Evolutionary conservation across 805 yeast species (phyloP).

Genomic region (Barnettozyma siamensis): DNA sequence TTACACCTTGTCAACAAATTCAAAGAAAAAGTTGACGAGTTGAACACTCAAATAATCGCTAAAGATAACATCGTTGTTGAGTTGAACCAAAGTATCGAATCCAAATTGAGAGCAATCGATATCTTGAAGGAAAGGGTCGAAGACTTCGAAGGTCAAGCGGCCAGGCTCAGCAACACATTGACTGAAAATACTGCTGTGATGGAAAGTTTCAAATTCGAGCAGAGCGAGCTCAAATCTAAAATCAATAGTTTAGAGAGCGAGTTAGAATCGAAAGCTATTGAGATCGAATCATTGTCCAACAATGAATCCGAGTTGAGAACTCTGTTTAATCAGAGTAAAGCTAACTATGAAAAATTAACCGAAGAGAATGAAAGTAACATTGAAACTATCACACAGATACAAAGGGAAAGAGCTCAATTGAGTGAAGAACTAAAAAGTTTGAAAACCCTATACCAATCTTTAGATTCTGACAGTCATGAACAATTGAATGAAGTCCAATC

Average conservation of each 20-base stretch:
- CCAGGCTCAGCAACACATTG: conserved; percentile 6
- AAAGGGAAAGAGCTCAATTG: not conserved
- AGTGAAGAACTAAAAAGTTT: not conserved
- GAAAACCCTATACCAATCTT: not conserved
- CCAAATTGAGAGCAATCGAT: conserved; percentile 16
- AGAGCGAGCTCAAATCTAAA: not conserved
- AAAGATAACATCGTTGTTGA: conserved; percentile 9
- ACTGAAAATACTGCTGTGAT: conserved; percentile 11
- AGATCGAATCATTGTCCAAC: not conserved
- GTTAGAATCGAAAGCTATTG: not conserved
- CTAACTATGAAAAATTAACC: not conserved
- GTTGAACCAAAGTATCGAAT: conserved; percentile 10
- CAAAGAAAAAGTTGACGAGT: conserved; percentile 16
- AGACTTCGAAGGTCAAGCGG: conserved; percentile 18
- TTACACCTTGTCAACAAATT: conserved; percentile 17
- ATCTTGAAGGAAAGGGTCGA: conserved; percentile 10
- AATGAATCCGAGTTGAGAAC: not conserved
- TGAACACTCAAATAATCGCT: conserved; percentile 8
- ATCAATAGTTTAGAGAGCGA: not conserved
- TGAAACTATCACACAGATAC: not conserved
- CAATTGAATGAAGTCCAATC: conserved; percentile 1
- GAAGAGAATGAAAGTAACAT: not conserved
- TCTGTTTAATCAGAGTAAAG: too few relatives aligned
- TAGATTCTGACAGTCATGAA: not conserved
- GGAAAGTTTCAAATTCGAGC: conserved; percentile 3